These are phyloP conservation scores for Grosmannia penicillata DNA, from an alignment of 2,329 filamentous ascomycete species.

Conservation along the genomic window DNA sequence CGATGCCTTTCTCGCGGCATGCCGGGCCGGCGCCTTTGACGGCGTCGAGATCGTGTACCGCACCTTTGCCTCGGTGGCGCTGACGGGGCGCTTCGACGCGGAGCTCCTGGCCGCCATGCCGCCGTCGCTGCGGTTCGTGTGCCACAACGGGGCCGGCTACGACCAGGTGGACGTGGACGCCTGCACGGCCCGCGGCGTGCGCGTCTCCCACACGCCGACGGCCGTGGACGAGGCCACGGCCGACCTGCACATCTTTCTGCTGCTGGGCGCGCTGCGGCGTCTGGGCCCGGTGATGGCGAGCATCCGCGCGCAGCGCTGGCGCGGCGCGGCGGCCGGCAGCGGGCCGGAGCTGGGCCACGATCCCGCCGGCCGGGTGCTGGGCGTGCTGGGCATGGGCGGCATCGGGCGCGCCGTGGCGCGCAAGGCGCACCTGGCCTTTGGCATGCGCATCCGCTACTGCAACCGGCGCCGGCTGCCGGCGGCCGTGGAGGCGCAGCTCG, in stretches of 20 bases:
- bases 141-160: constrained; percentile 64
- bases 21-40: constrained; percentile 7
- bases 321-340: constrained; percentile 25
- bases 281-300: constrained; percentile 52
- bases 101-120: constrained; percentile 50
- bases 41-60: constrained; percentile 24
- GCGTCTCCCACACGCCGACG: constrained; percentile 68
- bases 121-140: constrained; percentile 38
- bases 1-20: constrained; percentile 8
- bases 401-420: constrained; percentile 37
- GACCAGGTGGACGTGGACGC: constrained; percentile 65
- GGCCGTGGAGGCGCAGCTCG: constrained; percentile 12
- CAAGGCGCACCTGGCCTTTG: constrained; percentile 46
- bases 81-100: constrained; percentile 57
- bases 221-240: constrained; percentile 74
- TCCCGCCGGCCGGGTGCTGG: constrained; percentile 35
- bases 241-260: constrained; percentile 66
- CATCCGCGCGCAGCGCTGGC: constrained; percentile 54
- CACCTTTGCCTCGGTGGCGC: constrained; percentile 47
- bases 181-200: constrained; percentile 51
- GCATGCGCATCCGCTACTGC: constrained; percentile 41
- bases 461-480: constrained; percentile 28
- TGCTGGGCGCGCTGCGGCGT: constrained; percentile 65
- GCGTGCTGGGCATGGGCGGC: constrained; percentile 45
- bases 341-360: constrained; percentile 51